These are phyloP conservation scores for Solanum etuberosum DNA, from an alignment of 257 asterid genomes.

Conservation along the genomic window DNA sequence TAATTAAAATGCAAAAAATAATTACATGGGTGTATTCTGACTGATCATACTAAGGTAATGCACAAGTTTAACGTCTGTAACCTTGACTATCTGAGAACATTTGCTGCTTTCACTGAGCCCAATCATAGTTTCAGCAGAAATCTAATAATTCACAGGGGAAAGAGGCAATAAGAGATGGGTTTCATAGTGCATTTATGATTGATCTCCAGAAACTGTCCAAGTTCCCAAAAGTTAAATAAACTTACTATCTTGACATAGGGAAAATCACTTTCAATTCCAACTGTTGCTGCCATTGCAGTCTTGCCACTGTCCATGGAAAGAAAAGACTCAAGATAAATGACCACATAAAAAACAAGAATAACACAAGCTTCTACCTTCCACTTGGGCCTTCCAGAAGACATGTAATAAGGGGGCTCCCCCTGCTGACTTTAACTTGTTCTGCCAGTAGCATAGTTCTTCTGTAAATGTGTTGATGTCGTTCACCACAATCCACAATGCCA, in stretches of 20 bases:
- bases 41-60: neutral
- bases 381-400: constrained; percentile 98
- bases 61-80: constrained; percentile 13
- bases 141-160: constrained; percentile 32
- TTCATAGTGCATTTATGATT: neutral
- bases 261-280: constrained; percentile 85
- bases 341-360: neutral
- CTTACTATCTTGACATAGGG: constrained; percentile 98
- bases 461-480: constrained; percentile 65
- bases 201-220: neutral
- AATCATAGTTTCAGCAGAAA: constrained; percentile 95
- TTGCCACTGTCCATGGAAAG: constrained; percentile 65
- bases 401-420: constrained; percentile 82
- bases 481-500: constrained; percentile 81
- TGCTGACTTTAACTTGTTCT: constrained; percentile 84
- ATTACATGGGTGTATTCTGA: neutral
- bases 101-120: constrained; percentile 95
- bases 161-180: neutral
- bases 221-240: constrained; percentile 4
- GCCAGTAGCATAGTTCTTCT: constrained; percentile 76
- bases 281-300: constrained; percentile 92
- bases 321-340: neutral
- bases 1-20: neutral
- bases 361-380: constrained; percentile 62
- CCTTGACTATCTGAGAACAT: constrained; percentile 92